phyloP scores from a whole-genome alignment of 331 rosid genomes.

The Telfairia occidentalis region DNA sequence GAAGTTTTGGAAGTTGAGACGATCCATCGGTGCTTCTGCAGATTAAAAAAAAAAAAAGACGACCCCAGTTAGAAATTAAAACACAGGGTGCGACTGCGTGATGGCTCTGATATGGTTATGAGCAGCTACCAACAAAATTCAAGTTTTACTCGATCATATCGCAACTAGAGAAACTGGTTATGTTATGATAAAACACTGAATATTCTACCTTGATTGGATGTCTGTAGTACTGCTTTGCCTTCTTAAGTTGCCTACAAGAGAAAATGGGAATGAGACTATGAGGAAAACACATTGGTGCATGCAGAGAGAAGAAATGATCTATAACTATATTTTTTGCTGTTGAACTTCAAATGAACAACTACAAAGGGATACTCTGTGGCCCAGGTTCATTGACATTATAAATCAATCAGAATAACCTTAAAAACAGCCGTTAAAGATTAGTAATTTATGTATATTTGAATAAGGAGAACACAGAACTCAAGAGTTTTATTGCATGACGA shows the following conservation, averaged over 20 bases:
- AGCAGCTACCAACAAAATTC: background rate
- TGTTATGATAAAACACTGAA: background rate
- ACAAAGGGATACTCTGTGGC: background rate
- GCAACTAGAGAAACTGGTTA: background rate
- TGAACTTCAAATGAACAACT: background rate
- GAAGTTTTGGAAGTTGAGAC: constrained; percentile 28
- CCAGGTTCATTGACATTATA: background rate
- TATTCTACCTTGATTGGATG: constrained; percentile 30
- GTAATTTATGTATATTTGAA: background rate
- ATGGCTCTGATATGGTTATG: background rate
- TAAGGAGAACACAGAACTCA: background rate
- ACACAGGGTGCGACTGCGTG: background rate
- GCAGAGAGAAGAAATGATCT: background rate
- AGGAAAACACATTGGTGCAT: background rate
- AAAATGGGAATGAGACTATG: constrained; percentile 7
- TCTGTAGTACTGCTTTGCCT: constrained; percentile 31
- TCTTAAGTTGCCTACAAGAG: constrained; percentile 32
- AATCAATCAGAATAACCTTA: constrained; percentile 1
- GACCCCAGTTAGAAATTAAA: background rate
- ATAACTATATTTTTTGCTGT: background rate
- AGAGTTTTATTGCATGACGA: background rate
- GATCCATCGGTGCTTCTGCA: constrained; percentile 27
- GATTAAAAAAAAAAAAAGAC: background rate
- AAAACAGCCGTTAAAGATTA: background rate
- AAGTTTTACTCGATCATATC: background rate